Conservation (phyloP, 2,329 filamentous ascomycete genomes). For the Sclerotinia borealis region DNA sequence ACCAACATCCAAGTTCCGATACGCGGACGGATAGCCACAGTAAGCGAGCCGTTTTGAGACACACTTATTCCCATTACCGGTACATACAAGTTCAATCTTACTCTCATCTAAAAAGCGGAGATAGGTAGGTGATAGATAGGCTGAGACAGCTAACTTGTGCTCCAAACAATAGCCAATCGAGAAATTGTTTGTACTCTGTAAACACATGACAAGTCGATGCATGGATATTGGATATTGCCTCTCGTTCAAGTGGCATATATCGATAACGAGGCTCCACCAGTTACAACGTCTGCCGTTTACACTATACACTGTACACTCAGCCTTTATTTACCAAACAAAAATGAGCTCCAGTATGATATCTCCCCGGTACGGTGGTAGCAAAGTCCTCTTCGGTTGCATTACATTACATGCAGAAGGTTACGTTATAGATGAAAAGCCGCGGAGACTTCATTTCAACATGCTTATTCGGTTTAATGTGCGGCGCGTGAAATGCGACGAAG, state of each 20-base stretch:
- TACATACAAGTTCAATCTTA: background rate
- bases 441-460: background rate
- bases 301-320: background rate
- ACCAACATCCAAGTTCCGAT: too few relatives aligned
- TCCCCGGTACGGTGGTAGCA: constrained; percentile 4
- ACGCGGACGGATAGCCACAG: background rate
- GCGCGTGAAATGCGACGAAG: constrained; percentile 25
- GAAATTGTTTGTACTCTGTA: background rate
- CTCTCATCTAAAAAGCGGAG: background rate
- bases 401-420: constrained; percentile 15
- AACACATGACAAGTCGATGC: background rate
- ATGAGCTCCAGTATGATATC: constrained; percentile 1
- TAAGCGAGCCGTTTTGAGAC: background rate
- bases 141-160: background rate
- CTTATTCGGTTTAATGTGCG: constrained; percentile 14
- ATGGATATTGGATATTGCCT: background rate
- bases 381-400: constrained; percentile 8
- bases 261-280: background rate
- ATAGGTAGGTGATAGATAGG: too few relatives aligned
- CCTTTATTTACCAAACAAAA: background rate
- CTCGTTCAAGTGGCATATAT: background rate
- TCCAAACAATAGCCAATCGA: background rate
- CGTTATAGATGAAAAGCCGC: background rate
- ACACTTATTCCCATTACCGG: background rate
- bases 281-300: background rate